phyloP scores from a whole-genome alignment of 805 yeast genomes.

The Sugiyamaella qingdaonensis region DNA sequence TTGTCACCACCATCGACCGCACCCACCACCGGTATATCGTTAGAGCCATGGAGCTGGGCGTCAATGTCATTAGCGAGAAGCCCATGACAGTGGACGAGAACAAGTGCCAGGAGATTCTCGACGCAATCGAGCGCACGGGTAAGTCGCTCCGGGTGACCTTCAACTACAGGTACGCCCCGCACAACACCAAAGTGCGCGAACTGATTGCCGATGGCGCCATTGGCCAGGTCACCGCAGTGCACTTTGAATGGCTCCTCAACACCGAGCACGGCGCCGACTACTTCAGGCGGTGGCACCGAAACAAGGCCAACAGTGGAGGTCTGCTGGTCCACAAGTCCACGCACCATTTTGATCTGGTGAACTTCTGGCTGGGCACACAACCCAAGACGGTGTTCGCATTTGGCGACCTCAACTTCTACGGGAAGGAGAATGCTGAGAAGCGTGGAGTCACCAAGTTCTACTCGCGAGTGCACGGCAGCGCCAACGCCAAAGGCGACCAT shows the following conservation, averaged over 20 bases:
- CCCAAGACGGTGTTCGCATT: slow-evolving; percentile 16
- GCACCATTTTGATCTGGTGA: slow-evolving; percentile 17
- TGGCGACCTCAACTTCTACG: slow-evolving; percentile 16
- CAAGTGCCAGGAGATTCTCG: slow-evolving; percentile 16
- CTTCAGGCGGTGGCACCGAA: slow-evolving; percentile 16
- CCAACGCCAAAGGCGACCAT: slow-evolving; percentile 12
- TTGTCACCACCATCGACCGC: slow-evolving; percentile 17
- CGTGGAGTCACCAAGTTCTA: slow-evolving; percentile 15
- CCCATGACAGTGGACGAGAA: slow-evolving; percentile 16
- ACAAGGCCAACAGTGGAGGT: slow-evolving; percentile 17
- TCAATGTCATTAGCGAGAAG: slow-evolving; percentile 15
- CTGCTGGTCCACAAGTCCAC: slow-evolving; percentile 17
- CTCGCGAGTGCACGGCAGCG: slow-evolving; percentile 15
- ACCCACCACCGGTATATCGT: slow-evolving; percentile 17
- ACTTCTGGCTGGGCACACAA: slow-evolving; percentile 14
- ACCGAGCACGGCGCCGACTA: slow-evolving; percentile 17
- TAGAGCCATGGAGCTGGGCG: slow-evolving; percentile 16
- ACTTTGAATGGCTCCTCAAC: slow-evolving; percentile 17
- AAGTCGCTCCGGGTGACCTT: slow-evolving; percentile 13
- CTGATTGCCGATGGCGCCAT: slow-evolving; percentile 12
- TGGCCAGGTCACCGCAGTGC: slow-evolving; percentile 16
- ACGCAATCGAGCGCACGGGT: slow-evolving; percentile 15
- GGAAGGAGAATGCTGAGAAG: slow-evolving; percentile 17
- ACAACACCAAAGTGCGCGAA: slow-evolving; percentile 15
- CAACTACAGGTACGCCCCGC: slow-evolving; percentile 18